These are phyloP conservation scores for Priceomyces castillae DNA, from an alignment of 805 yeast species.

Conservation along the genomic window DNA sequence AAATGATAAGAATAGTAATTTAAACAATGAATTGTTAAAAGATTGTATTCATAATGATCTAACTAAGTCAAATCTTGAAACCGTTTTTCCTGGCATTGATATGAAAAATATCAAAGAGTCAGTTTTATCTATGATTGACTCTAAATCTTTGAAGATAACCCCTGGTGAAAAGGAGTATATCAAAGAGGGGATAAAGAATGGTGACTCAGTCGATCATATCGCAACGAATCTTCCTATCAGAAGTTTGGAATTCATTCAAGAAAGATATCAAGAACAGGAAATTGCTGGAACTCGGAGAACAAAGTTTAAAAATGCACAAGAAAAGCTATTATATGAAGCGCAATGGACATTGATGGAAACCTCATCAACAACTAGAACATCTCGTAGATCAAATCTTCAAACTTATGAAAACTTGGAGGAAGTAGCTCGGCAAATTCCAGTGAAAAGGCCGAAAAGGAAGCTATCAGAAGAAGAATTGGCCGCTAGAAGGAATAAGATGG, in stretches of 20 bases:
- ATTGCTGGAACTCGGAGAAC: constrained; percentile 25
- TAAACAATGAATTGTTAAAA: neutral
- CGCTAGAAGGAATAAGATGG: constrained; percentile 8
- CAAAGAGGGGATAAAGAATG: constrained; percentile 14
- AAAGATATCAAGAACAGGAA: constrained; percentile 21
- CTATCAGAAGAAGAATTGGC: constrained; percentile 15
- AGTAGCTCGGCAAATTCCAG: constrained; percentile 8
- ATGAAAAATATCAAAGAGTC: constrained; percentile 4
- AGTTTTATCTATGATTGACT: neutral
- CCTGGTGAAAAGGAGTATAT: constrained; percentile 23
- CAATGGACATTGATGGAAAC: constrained; percentile 28
- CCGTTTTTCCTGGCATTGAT: constrained; percentile 12
- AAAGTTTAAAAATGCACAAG: constrained; percentile 26
- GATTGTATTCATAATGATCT: constrained; percentile 16
- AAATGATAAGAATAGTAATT: too few species aligned
- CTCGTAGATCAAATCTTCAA: constrained; percentile 12
- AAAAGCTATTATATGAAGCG: constrained; percentile 37
- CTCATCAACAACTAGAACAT: constrained; percentile 1
- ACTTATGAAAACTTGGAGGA: constrained; percentile 17
- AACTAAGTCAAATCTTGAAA: constrained; percentile 13
- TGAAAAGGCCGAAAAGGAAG: constrained; percentile 6
- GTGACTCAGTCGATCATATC: constrained; percentile 13
- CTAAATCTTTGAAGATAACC: constrained; percentile 17
- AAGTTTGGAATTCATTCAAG: constrained; percentile 17
- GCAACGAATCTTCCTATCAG: constrained; percentile 24